Conservation (phyloP, 148 eudicot genomes). For the Persicaria tinctoria region DNA sequence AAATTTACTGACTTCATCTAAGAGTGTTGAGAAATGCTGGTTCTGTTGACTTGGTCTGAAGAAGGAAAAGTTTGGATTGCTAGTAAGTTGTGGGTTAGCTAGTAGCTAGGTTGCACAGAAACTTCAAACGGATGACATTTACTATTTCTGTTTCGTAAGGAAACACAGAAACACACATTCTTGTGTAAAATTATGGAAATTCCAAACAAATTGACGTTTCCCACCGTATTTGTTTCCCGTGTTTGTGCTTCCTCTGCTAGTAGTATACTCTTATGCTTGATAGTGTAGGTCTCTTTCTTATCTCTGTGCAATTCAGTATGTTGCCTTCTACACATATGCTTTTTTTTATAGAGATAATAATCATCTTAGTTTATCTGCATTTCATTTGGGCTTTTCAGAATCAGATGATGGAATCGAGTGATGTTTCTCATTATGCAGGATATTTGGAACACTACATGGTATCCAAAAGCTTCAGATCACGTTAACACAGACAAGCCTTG, state of each 20-base stretch:
- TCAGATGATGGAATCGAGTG: neutral
- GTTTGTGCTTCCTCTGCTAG: no score
- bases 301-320: neutral
- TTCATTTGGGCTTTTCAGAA: neutral
- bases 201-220: no score
- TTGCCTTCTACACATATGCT: neutral
- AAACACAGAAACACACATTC: no score
- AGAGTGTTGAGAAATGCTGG: no score
- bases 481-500: constrained; percentile 71
- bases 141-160: no score
- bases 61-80: neutral
- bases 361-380: neutral
- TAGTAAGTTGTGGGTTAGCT: neutral
- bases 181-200: no score
- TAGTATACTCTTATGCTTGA: neutral
- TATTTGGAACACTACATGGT: constrained; percentile 93
- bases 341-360: neutral
- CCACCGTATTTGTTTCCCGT: no score
- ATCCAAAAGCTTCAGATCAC: constrained; percentile 88
- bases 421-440: constrained; percentile 36
- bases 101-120: neutral
- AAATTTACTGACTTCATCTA: no score
- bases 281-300: neutral
- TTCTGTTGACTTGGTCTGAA: no score
- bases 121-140: no score